Percentiles rank a stretch among this genome's conserved stretches.
Evolutionary conservation across 2,329 filamentous ascomycete genomes (phyloP).

Genomic region (Chrysosporium queenslandicum): DNA sequence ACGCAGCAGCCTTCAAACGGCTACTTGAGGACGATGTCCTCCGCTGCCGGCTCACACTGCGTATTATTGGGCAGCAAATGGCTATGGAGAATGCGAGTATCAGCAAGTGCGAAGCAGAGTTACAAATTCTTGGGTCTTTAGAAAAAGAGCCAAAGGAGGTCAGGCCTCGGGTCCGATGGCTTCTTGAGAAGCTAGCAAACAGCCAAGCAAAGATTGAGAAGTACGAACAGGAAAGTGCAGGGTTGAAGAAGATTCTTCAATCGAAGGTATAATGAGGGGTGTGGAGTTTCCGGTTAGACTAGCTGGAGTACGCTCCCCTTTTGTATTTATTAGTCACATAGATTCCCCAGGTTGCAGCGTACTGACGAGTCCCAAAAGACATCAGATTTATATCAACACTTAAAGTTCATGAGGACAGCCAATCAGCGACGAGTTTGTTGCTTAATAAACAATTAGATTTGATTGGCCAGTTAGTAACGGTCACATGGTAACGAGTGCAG

Average conservation of each 20-base stretch:
- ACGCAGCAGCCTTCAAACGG: conserved; percentile 67
- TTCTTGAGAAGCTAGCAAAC: conserved; percentile 61
- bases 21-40: conserved; percentile 64
- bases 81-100: conserved; percentile 65
- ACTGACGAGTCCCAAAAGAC: too few species aligned
- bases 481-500: too few species aligned
- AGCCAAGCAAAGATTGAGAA: conserved; percentile 64
- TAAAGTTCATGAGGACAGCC: too few species aligned
- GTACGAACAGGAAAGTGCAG: conserved; percentile 62
- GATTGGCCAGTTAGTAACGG: too few species aligned
- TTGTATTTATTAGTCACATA: too few species aligned
- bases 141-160: conserved; percentile 62
- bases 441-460: too few species aligned
- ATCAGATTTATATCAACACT: too few species aligned
- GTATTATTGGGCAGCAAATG: conserved; percentile 57
- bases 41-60: conserved; percentile 61
- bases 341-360: too few species aligned
- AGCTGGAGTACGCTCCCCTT: too few species aligned
- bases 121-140: conserved; percentile 59
- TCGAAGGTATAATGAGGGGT: conserved; percentile 32
- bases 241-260: conserved; percentile 60
- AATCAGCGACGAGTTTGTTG: too few species aligned
- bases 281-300: too few species aligned
- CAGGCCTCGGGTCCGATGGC: conserved; percentile 55
- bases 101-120: conserved; percentile 67